Evolutionary conservation across 164 flowering plant genomes (phyloP).

Genomic region (Macadamia integrifolia): DNA sequence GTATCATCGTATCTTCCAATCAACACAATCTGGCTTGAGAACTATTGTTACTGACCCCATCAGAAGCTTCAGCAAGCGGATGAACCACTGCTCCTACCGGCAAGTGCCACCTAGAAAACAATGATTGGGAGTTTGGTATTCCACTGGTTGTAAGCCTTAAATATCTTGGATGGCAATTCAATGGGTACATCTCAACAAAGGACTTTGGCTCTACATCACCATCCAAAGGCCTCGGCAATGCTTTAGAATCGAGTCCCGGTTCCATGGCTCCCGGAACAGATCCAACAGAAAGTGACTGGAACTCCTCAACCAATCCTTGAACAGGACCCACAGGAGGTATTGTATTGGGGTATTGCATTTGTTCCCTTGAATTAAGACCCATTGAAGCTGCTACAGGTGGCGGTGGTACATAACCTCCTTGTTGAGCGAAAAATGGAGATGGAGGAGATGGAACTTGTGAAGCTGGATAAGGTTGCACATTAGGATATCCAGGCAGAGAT

Average conservation of each 20-base stretch:
- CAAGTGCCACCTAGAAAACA: slow-evolving; percentile 92
- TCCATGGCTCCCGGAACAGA: slow-evolving; percentile 82
- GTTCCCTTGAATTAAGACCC: slow-evolving; percentile 39
- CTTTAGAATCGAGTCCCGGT: slow-evolving; percentile 61
- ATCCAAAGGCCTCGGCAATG: slow-evolving; percentile 85
- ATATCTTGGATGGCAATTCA: slow-evolving; percentile 77
- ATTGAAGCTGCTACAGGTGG: slow-evolving; percentile 31
- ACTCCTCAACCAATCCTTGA: slow-evolving; percentile 80
- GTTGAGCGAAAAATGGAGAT: slow-evolving; percentile 36
- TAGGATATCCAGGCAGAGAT: slow-evolving; percentile 50
- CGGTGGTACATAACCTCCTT: slow-evolving; percentile 47
- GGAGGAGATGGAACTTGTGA: slow-evolving; percentile 36
- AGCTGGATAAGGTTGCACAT: slow-evolving; percentile 33
- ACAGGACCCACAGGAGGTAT: slow-evolving; percentile 49
- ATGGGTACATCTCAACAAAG: slow-evolving; percentile 47
- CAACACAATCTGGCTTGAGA: slow-evolving; percentile 2
- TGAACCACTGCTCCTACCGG: slow-evolving; percentile 95
- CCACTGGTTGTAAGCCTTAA: slow-evolving; percentile 73
- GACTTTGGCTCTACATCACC: slow-evolving; percentile 69
- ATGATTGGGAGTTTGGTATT: slow-evolving; percentile 84
- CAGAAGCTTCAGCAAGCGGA: slow-evolving; percentile 91
- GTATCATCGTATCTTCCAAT: background rate
- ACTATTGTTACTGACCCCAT: slow-evolving; percentile 65
- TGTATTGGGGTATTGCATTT: slow-evolving; percentile 36
- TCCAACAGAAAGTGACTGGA: slow-evolving; percentile 65